Conservation (phyloP, 176 grass and related monocot genomes). For the Pharus latifolius region DNA sequence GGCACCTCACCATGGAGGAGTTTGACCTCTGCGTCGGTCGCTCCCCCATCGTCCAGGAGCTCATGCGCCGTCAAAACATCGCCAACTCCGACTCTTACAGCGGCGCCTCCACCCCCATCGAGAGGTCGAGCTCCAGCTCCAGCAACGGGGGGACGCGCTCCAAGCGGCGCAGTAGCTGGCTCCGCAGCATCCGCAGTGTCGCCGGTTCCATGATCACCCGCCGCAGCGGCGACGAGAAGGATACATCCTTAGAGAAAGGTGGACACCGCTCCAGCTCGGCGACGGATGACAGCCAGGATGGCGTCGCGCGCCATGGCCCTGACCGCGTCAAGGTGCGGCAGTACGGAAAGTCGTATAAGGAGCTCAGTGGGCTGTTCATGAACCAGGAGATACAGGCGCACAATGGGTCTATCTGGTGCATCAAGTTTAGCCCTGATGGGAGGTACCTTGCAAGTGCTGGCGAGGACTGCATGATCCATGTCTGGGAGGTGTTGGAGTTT, state of each 20-base stretch:
- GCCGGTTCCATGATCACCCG: conserved; percentile 42
- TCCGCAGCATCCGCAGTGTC: conserved; percentile 53
- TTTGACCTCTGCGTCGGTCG: conserved; percentile 69
- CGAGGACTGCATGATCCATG: conserved; percentile 81
- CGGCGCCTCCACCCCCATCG: conserved; percentile 19
- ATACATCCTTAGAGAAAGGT: conserved; percentile 74
- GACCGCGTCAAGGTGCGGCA: conserved; percentile 62
- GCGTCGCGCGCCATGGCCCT: conserved; percentile 33
- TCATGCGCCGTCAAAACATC: conserved; percentile 68
- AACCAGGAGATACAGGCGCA: conserved; percentile 85
- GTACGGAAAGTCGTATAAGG: conserved; percentile 70
- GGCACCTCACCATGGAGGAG: conserved; percentile 81
- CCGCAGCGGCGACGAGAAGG: conserved; percentile 64
- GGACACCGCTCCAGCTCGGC: conserved; percentile 61
- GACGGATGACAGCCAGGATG: conserved; percentile 86
- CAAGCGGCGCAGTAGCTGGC: conserved; percentile 53
- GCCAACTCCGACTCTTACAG: conserved; percentile 28
- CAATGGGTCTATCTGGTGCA: conserved; percentile 81
- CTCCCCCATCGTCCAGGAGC: conserved; percentile 90
- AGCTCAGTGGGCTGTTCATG: conserved; percentile 72
- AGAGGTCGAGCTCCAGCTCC: conserved; percentile 38
- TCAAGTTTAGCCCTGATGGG: conserved; percentile 88
- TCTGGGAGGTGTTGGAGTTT: conserved; percentile 81
- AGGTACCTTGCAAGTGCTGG: conserved; percentile 78
- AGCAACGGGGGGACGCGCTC: conserved; percentile 34